Conservation (phyloP, 2,329 filamentous ascomycete genomes). For the Talaromyces amestolkiae region DNA sequence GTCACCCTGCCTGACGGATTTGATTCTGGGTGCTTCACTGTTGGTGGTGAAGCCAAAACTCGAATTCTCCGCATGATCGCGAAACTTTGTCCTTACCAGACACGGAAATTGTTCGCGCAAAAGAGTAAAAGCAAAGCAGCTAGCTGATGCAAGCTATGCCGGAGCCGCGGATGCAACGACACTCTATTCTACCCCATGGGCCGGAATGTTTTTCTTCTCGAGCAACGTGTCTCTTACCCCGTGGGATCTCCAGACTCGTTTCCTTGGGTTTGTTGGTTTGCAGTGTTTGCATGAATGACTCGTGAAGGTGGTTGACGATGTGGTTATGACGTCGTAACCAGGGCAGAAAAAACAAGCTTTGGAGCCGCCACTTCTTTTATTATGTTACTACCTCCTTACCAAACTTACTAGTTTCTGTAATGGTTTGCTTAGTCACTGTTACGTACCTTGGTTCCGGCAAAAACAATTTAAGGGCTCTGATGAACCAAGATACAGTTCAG, state of each 20-base stretch:
- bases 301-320: background rate
- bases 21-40: background rate
- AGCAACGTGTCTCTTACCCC: slow-evolving; percentile 9
- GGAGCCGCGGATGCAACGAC: slow-evolving; percentile 7
- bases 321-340: slow-evolving; percentile 1
- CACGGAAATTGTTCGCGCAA: background rate
- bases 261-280: background rate
- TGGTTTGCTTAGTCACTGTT: background rate
- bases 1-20: background rate
- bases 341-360: slow-evolving; percentile 2
- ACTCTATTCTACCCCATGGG: slow-evolving; percentile 8
- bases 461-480: background rate
- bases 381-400: background rate
- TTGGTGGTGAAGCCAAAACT: background rate
- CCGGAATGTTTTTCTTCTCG: slow-evolving; percentile 2
- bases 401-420: background rate
- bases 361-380: background rate
- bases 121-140: background rate
- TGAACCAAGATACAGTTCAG: background rate
- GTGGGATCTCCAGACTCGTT: slow-evolving; percentile 8
- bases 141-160: slow-evolving; percentile 1
- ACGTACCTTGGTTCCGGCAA: background rate
- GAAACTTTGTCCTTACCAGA: background rate
- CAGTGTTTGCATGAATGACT: slow-evolving; percentile 4
- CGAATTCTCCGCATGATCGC: background rate